Base-by-base conservation (phyloP, 306 rosid species). In the Acacia crassicarpa region DNA sequence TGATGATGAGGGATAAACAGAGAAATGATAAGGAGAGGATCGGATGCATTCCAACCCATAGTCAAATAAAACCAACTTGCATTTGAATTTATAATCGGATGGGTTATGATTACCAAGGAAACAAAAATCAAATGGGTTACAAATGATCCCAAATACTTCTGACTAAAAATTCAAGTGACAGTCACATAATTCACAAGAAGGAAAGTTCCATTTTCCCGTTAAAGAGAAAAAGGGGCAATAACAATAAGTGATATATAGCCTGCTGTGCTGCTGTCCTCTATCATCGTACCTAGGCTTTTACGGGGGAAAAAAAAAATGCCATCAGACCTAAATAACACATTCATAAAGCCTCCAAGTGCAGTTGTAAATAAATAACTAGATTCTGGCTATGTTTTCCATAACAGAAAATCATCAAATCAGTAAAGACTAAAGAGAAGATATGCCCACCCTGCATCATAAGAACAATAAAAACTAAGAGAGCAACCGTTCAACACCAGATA, bases 301-400 rank as follows among this genome's bases (percentile, higher is more conserved):
- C 40, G n/a, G n/a, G n/a, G 4, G 1, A 32, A 2, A 38, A 14
- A 8, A 32, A 16, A 66, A 38, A 66, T 66, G 71, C 5, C 44
- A 66, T 33, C 19, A 33, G 71, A 7, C 22, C 44, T 16, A 66
- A 33, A 16, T 33, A 14, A 38, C 44, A 2, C 22, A 15, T 66
- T 66, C 44, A 48, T 48, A 48, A 12, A 49, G 58, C 22, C 67
- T 22, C 17, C 38, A 4, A 62, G 40, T 62, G 40, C 8, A 27
- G 35, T 16, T 7, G 40, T 66, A 33, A 16, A 35, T 20, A 41
- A 35, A 38, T 41, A 20, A 67, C 33, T 5, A 27, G 46, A 68
- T 9, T 43, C 75, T 73, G 71, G 44, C 45, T 62, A 78, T 63
- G 48, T 44, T 65, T 46, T 63, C 25, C 63, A 56, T 61, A 38